These are phyloP conservation scores for Reticulascus tulasneorum DNA, from an alignment of 2,329 filamentous ascomycete genomes.

Conservation along the genomic window DNA sequence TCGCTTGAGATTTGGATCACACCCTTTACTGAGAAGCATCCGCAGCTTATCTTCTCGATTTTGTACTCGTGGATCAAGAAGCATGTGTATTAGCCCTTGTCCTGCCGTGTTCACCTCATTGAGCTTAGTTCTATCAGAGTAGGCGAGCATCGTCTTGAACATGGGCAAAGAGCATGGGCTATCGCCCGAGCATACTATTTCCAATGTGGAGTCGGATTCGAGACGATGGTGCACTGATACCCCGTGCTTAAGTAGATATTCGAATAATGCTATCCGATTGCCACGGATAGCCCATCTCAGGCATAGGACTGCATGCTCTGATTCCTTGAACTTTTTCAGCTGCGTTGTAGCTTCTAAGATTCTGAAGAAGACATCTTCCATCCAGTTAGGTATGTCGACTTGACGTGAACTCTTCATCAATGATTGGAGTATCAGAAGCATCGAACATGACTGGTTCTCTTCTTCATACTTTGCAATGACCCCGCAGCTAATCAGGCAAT, in stretches of 20 bases:
- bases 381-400: not conserved
- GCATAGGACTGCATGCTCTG: not conserved
- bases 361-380: not conserved
- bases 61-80: not conserved
- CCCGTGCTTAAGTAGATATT: not conserved
- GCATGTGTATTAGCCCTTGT: not conserved
- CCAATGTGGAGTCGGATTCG: not conserved
- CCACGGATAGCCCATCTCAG: not conserved
- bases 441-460: not conserved
- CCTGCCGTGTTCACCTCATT: not conserved
- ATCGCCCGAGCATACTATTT: not conserved
- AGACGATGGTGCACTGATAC: not conserved
- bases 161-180: not conserved
- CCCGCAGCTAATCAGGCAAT: not conserved
- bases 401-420: too few relatives aligned
- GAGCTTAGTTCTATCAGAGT: not conserved
- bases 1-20: not conserved
- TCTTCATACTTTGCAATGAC: conserved; percentile 4
- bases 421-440: not conserved
- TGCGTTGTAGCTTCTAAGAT: conserved; percentile 1
- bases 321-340: not conserved
- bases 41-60: not conserved
- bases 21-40: not conserved
- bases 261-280: not conserved
- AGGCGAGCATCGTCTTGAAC: not conserved